phyloP scores from a whole-genome alignment of 1,284 basidiomycete genomes.

The Naganishia albida region DNA sequence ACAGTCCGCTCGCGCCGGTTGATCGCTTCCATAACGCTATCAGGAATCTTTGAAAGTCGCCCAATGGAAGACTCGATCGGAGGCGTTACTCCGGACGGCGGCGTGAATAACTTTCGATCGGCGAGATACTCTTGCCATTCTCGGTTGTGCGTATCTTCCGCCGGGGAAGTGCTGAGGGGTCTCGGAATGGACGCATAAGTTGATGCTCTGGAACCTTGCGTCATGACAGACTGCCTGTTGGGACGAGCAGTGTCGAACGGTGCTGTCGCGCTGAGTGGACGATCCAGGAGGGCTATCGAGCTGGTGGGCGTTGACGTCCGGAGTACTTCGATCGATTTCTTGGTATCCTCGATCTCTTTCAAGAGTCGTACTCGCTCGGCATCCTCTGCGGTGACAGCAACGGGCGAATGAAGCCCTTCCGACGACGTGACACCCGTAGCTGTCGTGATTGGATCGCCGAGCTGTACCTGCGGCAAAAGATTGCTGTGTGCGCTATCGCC shows the following conservation, averaged over 20 bases:
- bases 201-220: slow-evolving; percentile 7
- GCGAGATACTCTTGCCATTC: slow-evolving; percentile 49
- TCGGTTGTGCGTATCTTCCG: slow-evolving; percentile 17
- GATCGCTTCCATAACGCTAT: slow-evolving; percentile 32
- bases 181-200: background rate
- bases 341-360: slow-evolving; percentile 49
- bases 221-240: slow-evolving; percentile 16
- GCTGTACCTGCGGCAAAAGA: slow-evolving; percentile 28
- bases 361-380: slow-evolving; percentile 46
- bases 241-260: slow-evolving; percentile 12
- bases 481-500: slow-evolving; percentile 11
- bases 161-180: background rate
- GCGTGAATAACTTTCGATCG: slow-evolving; percentile 44
- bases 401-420: background rate
- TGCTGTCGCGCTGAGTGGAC: slow-evolving; percentile 1
- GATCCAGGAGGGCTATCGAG: slow-evolving; percentile 9
- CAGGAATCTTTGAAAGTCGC: slow-evolving; percentile 34
- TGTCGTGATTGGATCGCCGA: slow-evolving; percentile 25
- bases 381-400: slow-evolving; percentile 27
- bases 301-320: slow-evolving; percentile 37
- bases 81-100: slow-evolving; percentile 36
- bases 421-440: slow-evolving; percentile 1
- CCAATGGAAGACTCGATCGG: slow-evolving; percentile 31
- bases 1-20: slow-evolving; percentile 40
- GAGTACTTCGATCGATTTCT: slow-evolving; percentile 45